Percentiles rank a stretch among this genome's conserved stretches.
These are phyloP conservation scores for Dendrothele bispora DNA, from an alignment of 768 basidiomycete genomes.

Conservation along the genomic window DNA sequence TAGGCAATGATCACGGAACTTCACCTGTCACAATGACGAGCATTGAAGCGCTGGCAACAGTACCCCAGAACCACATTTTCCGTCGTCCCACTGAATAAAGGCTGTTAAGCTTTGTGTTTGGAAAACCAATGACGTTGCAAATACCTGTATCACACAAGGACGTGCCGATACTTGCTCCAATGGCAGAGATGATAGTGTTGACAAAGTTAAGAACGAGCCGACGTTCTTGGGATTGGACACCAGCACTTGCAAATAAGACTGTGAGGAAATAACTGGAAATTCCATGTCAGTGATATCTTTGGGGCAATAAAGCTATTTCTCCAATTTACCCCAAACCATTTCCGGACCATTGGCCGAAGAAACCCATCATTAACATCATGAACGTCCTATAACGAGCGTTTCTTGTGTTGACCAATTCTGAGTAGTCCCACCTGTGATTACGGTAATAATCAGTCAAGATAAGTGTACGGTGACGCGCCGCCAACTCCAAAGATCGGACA, in stretches of 20 bases:
- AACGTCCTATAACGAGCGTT: constrained; percentile 46
- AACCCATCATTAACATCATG: constrained; percentile 52
- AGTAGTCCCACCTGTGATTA: constrained; percentile 46
- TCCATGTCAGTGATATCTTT: neutral
- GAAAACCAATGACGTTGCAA: neutral
- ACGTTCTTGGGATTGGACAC: constrained; percentile 37
- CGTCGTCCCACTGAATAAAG: constrained; percentile 35
- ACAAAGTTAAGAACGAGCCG: constrained; percentile 41
- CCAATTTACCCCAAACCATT: constrained; percentile 44
- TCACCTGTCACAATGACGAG: constrained; percentile 41
- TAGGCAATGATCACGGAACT: neutral
- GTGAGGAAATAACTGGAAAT: constrained; percentile 41
- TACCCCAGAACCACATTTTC: constrained; percentile 50
- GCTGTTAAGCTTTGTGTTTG: neutral
- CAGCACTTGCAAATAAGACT: constrained; percentile 39
- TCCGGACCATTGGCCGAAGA: constrained; percentile 48
- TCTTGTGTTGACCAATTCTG: constrained; percentile 45
- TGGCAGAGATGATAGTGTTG: constrained; percentile 40
- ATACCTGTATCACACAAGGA: constrained; percentile 39
- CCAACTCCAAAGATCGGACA: too few species aligned
- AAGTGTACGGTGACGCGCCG: too few species aligned
- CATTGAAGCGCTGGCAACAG: constrained; percentile 34
- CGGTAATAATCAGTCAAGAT: neutral
- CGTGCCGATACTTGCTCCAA: constrained; percentile 41
- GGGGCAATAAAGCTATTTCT: constrained; percentile 5